Conservation (phyloP, 352 stramenopile genomes). For the Pythium utonaiense region DNA sequence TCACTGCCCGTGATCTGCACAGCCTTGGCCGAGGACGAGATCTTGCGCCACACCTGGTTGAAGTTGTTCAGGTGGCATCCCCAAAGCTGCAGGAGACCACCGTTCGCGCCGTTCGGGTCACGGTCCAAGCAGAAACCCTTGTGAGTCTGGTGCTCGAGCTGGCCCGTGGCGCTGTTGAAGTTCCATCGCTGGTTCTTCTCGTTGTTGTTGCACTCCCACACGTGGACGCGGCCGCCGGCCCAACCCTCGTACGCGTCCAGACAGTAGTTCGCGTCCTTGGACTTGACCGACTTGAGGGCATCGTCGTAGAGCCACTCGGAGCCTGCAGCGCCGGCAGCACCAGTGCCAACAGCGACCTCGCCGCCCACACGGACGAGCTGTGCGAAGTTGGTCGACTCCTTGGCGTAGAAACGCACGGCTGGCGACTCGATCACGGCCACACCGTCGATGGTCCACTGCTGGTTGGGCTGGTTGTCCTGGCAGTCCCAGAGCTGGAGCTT, state of each 20-base stretch:
- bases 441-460: conserved; percentile 36
- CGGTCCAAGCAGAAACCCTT: conserved; percentile 57
- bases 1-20: conserved; percentile 11
- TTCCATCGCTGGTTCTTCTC: conserved; percentile 65
- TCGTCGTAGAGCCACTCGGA: conserved; percentile 47
- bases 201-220: conserved; percentile 42
- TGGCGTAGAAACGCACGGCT: conserved; percentile 37
- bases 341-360: conserved; percentile 24
- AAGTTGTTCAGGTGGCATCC: conserved; percentile 51
- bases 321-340: conserved; percentile 18
- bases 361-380: conserved; percentile 36
- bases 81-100: conserved; percentile 40
- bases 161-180: conserved; percentile 36
- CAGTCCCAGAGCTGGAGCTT: conserved; percentile 64
- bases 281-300: conserved; percentile 34
- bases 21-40: conserved; percentile 12
- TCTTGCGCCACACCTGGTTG: conserved; percentile 31
- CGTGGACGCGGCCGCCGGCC: conserved; percentile 54
- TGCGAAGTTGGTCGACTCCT: conserved; percentile 32
- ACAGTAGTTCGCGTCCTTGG: conserved; percentile 44
- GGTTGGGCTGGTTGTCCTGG: conserved; percentile 49
- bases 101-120: conserved; percentile 33
- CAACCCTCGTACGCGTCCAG: conserved; percentile 60
- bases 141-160: conserved; percentile 50
- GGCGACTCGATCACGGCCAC: conserved; percentile 15